These are phyloP conservation scores for Alliaria petiolata DNA, from an alignment of 345 rosid genomes.

Conservation along the genomic window DNA sequence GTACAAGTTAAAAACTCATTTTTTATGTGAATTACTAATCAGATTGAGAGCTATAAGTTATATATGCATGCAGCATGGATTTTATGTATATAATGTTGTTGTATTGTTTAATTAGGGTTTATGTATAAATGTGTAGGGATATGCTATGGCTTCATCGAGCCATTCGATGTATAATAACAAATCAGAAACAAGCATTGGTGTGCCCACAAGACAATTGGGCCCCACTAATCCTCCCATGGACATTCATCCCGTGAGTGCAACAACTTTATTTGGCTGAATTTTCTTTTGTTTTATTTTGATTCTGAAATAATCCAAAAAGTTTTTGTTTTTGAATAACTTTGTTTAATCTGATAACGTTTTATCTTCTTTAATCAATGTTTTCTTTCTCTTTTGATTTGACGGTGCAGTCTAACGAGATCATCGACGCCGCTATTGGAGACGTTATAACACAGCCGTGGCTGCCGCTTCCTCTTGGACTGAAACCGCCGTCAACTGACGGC, in stretches of 20 bases:
- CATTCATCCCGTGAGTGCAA: slow-evolving; percentile 61
- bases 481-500: slow-evolving; percentile 65
- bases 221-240: slow-evolving; percentile 51
- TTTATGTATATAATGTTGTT: not conserved
- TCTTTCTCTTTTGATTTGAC: not conserved
- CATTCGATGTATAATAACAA: slow-evolving; percentile 20
- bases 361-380: not conserved
- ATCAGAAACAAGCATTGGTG: slow-evolving; percentile 36
- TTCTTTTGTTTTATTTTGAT: not conserved
- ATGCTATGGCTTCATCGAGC: slow-evolving; percentile 23
- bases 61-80: not conserved
- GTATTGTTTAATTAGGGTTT: not conserved
- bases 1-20: too few relatives aligned
- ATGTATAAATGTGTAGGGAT: slow-evolving; percentile 21
- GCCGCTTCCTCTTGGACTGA: slow-evolving; percentile 78
- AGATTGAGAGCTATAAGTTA: not conserved
- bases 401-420: slow-evolving; percentile 65
- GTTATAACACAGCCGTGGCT: slow-evolving; percentile 76
- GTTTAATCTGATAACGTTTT: not conserved
- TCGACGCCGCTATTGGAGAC: slow-evolving; percentile 69
- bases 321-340: not conserved
- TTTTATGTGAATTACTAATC: not conserved
- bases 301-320: not conserved
- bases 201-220: slow-evolving; percentile 36
- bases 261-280: not conserved